These are phyloP conservation scores for Cryphonectria radicalis DNA, from an alignment of 2,329 filamentous ascomycete species.

Conservation along the genomic window DNA sequence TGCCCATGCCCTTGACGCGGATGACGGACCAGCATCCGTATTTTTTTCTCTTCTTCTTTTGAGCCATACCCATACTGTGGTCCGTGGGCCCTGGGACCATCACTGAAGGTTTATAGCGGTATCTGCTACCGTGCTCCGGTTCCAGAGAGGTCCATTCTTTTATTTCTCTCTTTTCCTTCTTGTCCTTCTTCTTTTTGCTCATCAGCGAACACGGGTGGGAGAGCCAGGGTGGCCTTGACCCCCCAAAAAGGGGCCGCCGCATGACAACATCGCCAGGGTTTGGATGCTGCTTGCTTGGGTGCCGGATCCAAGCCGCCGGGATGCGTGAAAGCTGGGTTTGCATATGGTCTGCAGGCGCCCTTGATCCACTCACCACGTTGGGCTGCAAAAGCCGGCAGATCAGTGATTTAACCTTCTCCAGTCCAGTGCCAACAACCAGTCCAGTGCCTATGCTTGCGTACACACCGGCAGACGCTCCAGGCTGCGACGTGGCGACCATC, in stretches of 20 bases:
- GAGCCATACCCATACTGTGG: not conserved
- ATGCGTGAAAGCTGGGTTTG: conserved; percentile 16
- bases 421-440: conserved; percentile 4
- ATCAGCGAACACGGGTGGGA: conserved; percentile 18
- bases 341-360: conserved; percentile 15
- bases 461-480: not conserved
- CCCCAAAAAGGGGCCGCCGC: conserved; percentile 14
- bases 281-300: conserved; percentile 16
- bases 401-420: conserved; percentile 10
- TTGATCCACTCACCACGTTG: conserved; percentile 17
- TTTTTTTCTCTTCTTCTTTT: not conserved
- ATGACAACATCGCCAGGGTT: conserved; percentile 10
- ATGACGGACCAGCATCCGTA: conserved; percentile 11
- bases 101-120: not conserved
- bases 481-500: conserved; percentile 12
- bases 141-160: conserved; percentile 20
- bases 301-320: conserved; percentile 30
- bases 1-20: conserved; percentile 17
- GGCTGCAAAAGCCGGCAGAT: conserved; percentile 20
- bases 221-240: conserved; percentile 17
- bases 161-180: conserved; percentile 7
- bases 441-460: conserved; percentile 8
- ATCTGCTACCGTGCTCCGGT: not conserved
- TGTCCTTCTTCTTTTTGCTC: conserved; percentile 9
- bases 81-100: not conserved